phyloP scores from a whole-genome alignment of 805 yeast species.

The Debaryomyces hansenii region DNA sequence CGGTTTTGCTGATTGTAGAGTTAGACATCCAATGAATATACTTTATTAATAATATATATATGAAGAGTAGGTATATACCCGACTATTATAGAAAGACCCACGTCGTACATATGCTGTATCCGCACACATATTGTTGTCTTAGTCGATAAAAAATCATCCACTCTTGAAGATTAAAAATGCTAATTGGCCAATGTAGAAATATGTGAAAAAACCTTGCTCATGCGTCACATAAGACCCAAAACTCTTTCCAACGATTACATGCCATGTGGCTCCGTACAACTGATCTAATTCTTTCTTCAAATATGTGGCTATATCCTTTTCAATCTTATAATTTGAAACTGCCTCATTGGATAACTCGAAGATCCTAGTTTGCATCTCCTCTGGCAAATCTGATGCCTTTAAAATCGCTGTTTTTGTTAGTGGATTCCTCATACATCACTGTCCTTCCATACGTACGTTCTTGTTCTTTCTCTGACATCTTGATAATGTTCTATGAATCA shows the following conservation, averaged over 20 bases:
- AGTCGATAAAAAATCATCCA: constrained; percentile 30
- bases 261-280: constrained; percentile 72
- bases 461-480: neutral
- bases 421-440: neutral
- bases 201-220: constrained; percentile 69
- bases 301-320: constrained; percentile 64
- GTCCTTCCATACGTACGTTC: constrained; percentile 6
- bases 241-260: constrained; percentile 75
- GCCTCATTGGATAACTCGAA: constrained; percentile 49
- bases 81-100: too few relatives aligned
- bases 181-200: constrained; percentile 66
- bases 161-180: constrained; percentile 74
- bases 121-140: too few relatives aligned
- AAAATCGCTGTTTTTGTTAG: constrained; percentile 33
- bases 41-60: too few relatives aligned
- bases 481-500: neutral
- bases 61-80: too few relatives aligned
- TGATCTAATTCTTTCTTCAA: constrained; percentile 69
- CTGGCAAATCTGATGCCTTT: constrained; percentile 47
- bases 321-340: constrained; percentile 41
- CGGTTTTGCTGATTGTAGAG: too few relatives aligned
- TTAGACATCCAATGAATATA: too few relatives aligned
- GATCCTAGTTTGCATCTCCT: constrained; percentile 52
- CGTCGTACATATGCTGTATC: too few relatives aligned
- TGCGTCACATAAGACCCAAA: constrained; percentile 82